Evolutionary conservation across 2,329 filamentous ascomycete species (phyloP).

Genomic region (Cytospora leucostoma): DNA sequence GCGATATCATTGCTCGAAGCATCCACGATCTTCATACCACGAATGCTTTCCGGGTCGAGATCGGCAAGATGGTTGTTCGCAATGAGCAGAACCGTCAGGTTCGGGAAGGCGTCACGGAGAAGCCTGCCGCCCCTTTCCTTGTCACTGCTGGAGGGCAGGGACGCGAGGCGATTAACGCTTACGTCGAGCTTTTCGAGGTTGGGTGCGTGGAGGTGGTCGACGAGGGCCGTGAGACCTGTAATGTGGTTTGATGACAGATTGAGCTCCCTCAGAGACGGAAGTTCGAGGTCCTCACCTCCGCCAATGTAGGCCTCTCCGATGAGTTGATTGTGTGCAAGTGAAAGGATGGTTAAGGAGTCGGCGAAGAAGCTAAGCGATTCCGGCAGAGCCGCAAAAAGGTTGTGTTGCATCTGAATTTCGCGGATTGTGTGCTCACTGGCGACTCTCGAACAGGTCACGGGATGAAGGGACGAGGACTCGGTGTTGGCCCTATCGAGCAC

Average conservation of each 20-base stretch:
- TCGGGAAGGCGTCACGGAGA: conserved; percentile 69
- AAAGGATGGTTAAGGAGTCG: conserved; percentile 69
- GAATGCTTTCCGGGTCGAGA: conserved; percentile 71
- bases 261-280: conserved; percentile 76
- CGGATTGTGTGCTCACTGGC: conserved; percentile 54
- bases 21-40: conserved; percentile 75
- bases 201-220: conserved; percentile 69
- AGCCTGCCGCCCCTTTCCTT: conserved; percentile 22
- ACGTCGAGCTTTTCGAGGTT: conserved; percentile 76
- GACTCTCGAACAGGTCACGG: conserved; percentile 57
- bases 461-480: conserved; percentile 60
- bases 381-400: conserved; percentile 71
- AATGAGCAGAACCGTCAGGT: conserved; percentile 68
- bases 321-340: conserved; percentile 74
- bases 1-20: conserved; percentile 83
- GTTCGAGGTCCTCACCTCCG: conserved; percentile 58
- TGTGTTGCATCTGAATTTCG: conserved; percentile 73
- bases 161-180: conserved; percentile 76
- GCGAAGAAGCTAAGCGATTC: conserved; percentile 71
- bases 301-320: conserved; percentile 64
- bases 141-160: conserved; percentile 55
- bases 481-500: conserved; percentile 71
- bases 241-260: conserved; percentile 76
- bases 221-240: conserved; percentile 66
- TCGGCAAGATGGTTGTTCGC: conserved; percentile 78